Evolutionary conservation across 1,284 basidiomycete genomes (phyloP).

Genomic region (Mycosarcoma mackinlayi): DNA sequence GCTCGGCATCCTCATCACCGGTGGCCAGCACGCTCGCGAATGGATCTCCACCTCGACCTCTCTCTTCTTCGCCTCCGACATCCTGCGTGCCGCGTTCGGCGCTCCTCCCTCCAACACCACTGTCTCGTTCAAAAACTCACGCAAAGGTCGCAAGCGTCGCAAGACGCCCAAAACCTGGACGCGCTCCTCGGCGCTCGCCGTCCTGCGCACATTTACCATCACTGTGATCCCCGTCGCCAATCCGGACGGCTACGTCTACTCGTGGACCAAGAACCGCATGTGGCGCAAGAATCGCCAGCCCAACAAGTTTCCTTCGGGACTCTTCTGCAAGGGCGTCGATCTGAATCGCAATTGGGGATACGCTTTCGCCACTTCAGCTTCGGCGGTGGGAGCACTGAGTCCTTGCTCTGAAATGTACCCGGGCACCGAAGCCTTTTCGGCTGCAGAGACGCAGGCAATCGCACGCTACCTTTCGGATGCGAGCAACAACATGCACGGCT

Average conservation of each 20-base stretch:
- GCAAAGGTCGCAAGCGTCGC: slow-evolving; percentile 16
- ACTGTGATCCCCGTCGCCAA: slow-evolving; percentile 83
- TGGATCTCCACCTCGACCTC: slow-evolving; percentile 83
- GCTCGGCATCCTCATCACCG: slow-evolving; percentile 38
- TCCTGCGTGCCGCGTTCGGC: slow-evolving; percentile 22
- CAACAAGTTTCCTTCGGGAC: slow-evolving; percentile 61
- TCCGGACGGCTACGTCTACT: slow-evolving; percentile 83
- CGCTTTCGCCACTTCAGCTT: slow-evolving; percentile 70
- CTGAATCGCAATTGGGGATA: slow-evolving; percentile 76
- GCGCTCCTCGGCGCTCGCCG: slow-evolving; percentile 40
- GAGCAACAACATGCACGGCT: slow-evolving; percentile 72
- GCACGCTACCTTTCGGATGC: slow-evolving; percentile 74
- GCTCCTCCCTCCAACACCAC: neutral
- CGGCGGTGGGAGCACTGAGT: neutral
- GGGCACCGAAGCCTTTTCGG: slow-evolving; percentile 71
- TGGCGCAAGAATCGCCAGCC: slow-evolving; percentile 84
- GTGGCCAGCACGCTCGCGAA: slow-evolving; percentile 62
- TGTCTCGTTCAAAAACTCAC: slow-evolving; percentile 1
- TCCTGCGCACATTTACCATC: slow-evolving; percentile 77
- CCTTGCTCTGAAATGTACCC: slow-evolving; percentile 49
- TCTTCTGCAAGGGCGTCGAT: slow-evolving; percentile 77
- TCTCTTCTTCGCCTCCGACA: slow-evolving; percentile 73
- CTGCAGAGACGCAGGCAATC: slow-evolving; percentile 80
- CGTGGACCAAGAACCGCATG: slow-evolving; percentile 75
- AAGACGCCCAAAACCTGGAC: slow-evolving; percentile 17